Base-by-base conservation (phyloP, 2,329 filamentous ascomycete genomes). In the Neocatenulostroma microsporum region DNA sequence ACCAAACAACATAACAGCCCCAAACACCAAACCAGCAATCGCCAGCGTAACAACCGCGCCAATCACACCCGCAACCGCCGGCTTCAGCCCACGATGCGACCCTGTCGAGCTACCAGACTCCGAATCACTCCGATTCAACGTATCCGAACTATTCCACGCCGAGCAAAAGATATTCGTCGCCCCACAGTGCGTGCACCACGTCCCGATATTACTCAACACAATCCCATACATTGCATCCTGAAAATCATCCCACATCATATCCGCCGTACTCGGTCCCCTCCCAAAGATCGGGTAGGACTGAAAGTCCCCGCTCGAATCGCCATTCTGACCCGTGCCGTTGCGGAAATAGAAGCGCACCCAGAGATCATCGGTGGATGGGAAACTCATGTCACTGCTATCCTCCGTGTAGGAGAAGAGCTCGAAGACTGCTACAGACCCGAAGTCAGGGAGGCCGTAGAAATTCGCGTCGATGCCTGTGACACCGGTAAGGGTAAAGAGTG, bases 271-370 rank as follows among this genome's bases (percentile, higher is more conserved):
- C 2, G 66, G 67, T 1, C 64, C 64, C 36, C 62, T 56, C 29
- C 63, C 62, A 49, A 78, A 77, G 9, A 78, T 55, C 2, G 72
- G 64, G 42, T 71, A 75, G 1, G 62, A 44, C 12, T 57, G 51
- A 21, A 64, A 60, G 1, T 49, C 47, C 20, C 53, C 39, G 9
- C 35, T 42, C 17, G 21, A 42, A 13, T 43, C 42, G 7, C 37
- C 30, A 9, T 43, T 39, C 13, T 40, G 39, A 17, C 61, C 57
- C 0, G 73, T 74, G 32, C 71, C 72, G 47, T 79, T 78, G 47
- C 70, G 71, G 56, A 73, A 69, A 39, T 68, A 60, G 51, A 78
- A 75, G 14, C 71, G 66, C 20, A 78, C 68, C 54, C 60, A 73
- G 26, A 79, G 62, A 15, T 76, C 62, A 3, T 59, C 52, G 0